Percentiles rank a stretch among this genome's conserved stretches.
These are phyloP conservation scores for Trichoderma simmonsii DNA, from an alignment of 2,329 filamentous ascomycete species.

Conservation along the genomic window DNA sequence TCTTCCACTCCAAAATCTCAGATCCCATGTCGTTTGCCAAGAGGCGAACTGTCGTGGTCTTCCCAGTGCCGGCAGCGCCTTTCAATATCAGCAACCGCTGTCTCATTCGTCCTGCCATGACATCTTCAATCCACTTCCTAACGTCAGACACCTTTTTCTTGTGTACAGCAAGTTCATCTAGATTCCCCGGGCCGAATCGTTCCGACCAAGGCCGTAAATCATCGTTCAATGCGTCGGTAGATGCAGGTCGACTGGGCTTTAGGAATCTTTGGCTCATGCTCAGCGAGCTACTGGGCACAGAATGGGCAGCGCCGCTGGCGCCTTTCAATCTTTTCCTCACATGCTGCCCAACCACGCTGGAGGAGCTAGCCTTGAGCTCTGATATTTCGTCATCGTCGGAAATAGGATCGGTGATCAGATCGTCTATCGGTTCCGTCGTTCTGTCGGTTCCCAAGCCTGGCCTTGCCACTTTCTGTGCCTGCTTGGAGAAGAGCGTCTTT, in stretches of 20 bases:
- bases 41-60: constrained; percentile 81
- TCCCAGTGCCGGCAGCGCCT: constrained; percentile 86
- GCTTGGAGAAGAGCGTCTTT: constrained; percentile 58
- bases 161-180: constrained; percentile 88
- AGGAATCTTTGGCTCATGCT: constrained; percentile 52
- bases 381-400: constrained; percentile 59
- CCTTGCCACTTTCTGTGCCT: constrained; percentile 49
- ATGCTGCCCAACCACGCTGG: constrained; percentile 55
- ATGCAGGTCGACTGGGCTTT: constrained; percentile 38
- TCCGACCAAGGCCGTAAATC: constrained; percentile 83
- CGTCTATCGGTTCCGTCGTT: constrained; percentile 38
- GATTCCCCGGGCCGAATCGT: constrained; percentile 67
- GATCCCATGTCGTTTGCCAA: constrained; percentile 74
- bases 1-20: constrained; percentile 86
- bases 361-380: constrained; percentile 46
- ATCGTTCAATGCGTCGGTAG: constrained; percentile 37
- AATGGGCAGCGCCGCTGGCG: constrained; percentile 27
- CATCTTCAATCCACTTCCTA: constrained; percentile 73
- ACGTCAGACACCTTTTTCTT: constrained; percentile 92
- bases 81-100: constrained; percentile 81
- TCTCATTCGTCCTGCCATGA: constrained; percentile 60
- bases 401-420: constrained; percentile 53
- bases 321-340: constrained; percentile 53
- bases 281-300: constrained; percentile 23
- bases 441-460: constrained; percentile 31